A percentile compares a stretch with the other conserved stretches of the same genome.
These are phyloP conservation scores for Erodium maritimum DNA, from an alignment of 345 rosid species.

Conservation along the genomic window DNA sequence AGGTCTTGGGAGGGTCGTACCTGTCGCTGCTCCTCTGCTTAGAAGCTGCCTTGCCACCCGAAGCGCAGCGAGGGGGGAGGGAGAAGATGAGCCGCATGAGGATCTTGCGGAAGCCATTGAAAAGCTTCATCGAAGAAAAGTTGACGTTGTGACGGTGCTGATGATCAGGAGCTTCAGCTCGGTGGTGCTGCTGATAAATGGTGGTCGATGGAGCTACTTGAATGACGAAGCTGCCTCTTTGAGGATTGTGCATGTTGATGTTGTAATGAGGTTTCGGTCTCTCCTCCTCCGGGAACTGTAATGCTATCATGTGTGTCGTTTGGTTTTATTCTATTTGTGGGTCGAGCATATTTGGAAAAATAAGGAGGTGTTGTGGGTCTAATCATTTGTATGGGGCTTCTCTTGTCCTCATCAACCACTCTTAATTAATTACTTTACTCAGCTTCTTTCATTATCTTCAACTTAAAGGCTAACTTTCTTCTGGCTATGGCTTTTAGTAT, in stretches of 20 bases:
- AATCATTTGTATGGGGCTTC: conserved; percentile 67
- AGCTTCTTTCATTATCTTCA: conserved; percentile 16
- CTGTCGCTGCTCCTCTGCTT: conserved; percentile 25
- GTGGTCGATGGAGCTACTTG: conserved; percentile 18
- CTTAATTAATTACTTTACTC: conserved; percentile 12
- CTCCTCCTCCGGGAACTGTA: conserved; percentile 37
- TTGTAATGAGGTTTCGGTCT: conserved; percentile 6
- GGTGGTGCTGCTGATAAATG: background rate
- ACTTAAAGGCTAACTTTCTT: conserved; percentile 3
- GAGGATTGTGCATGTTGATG: conserved; percentile 17
- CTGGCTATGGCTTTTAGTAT: background rate
- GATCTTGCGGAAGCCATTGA: conserved; percentile 53
- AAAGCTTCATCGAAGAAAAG: conserved; percentile 60
- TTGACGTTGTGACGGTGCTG: conserved; percentile 10
- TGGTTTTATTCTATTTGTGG: conserved; percentile 25
- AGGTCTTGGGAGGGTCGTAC: conserved; percentile 74
- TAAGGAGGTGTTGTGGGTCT: conserved; percentile 35
- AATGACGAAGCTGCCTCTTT: conserved; percentile 33
- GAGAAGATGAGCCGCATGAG: conserved; percentile 50
- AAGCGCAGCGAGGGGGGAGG: conserved; percentile 24
- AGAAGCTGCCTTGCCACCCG: conserved; percentile 12
- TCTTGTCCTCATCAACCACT: conserved; percentile 25
- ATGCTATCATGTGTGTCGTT: conserved; percentile 39
- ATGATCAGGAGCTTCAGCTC: conserved; percentile 1
- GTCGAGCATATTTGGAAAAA: conserved; percentile 16